phyloP scores from a whole-genome alignment of 345 rosid genomes.

The Arabidopsis thaliana region TAIR10.1 NC_003075.7:12177001-12177500 shows the following conservation, averaged over 20 bases:
- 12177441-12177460: constrained; percentile 27
- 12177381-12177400: constrained; percentile 3
- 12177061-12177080: constrained; percentile 42
- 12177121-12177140: not conserved
- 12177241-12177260: constrained; percentile 53
- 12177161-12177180: constrained; percentile 43
- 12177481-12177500: no score
- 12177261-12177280: constrained; percentile 55
- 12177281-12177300: constrained; percentile 50
- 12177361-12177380: constrained; percentile 14
- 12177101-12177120: not conserved
- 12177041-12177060: constrained; percentile 10
- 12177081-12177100: not conserved
- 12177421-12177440: constrained; percentile 25
- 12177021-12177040: constrained; percentile 25
- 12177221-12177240: constrained; percentile 47
- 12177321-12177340: constrained; percentile 41
- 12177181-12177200: constrained; percentile 21
- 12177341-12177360: constrained; percentile 35
- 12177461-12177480: constrained; percentile 28
- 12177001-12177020: constrained; percentile 39
- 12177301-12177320: constrained; percentile 44
- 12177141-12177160: constrained; percentile 43
- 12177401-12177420: not conserved
- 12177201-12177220: constrained; percentile 31